Evolutionary conservation across 148 eudicot species (phyloP), one percentile per base, ranked within the genome.

Genomic region (Vaccinium myrtillus): DNA sequence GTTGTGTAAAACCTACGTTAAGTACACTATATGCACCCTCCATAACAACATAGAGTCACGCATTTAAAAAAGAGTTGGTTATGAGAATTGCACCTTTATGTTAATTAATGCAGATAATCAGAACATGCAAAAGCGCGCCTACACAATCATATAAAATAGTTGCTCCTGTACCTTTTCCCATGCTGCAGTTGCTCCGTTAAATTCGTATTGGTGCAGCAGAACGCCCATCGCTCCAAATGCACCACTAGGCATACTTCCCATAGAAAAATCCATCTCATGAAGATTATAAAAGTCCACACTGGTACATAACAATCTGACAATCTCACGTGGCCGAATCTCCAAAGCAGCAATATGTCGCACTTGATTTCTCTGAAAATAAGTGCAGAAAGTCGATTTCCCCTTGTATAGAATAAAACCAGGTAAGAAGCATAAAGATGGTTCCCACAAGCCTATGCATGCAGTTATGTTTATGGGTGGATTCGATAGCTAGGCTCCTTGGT

Each of bases 141-240:
- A 55, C 58, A 55, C 58, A 55, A 2, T 4, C 16, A 55, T 55
- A 55, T 8, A 15, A 30, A 43, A 43, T 43, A 43, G 46, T 43
- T 96, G 90, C 98, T 93, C 84, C 98, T 90, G 83, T 96, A 94
- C 83, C 92, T 91, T 87, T 94, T 98, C 98, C 98, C 94, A 88
- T 96, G 98, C 82, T 89, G 93, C 82, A 96, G 87, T 78, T 94
- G 98, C 93, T 96, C 98, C 93, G 96, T 69, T 96, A 98, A 30
- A 98, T 91, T 71, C 98, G 93, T 70, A 84, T 94, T n/a, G 96
- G 90, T 53, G 92, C 87, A 74, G 88, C 95, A 32, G 98, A 98
- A 77, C 93, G 94, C 43, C 99, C 99, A 85, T 96, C 97, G 82
- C 95, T 93, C 89, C 92, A 97, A 85, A 96, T 94, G 73, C 92